phyloP scores from a whole-genome alignment of 2,329 filamentous ascomycete species.

The Aspergillus oerlinghausenensis region DNA sequence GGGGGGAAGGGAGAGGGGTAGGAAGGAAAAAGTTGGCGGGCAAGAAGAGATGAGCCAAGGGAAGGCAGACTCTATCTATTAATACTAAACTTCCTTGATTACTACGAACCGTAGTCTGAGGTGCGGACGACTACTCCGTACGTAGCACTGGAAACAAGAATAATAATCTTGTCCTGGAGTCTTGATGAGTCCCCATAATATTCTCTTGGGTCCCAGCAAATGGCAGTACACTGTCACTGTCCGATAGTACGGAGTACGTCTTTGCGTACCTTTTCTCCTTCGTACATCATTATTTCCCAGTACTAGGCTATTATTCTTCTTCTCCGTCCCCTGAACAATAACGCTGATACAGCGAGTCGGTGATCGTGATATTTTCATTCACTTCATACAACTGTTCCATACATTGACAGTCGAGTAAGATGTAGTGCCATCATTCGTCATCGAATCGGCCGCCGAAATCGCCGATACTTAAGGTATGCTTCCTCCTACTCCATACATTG shows the following conservation, averaged over 20 bases:
- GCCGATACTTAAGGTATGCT: too few relatives aligned
- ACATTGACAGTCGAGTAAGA: background rate
- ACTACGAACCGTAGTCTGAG: background rate
- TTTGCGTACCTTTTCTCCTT: background rate
- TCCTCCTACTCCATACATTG: background rate
- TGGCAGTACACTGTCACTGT: background rate
- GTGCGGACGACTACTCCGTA: background rate
- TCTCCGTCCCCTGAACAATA: background rate
- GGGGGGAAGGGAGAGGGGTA: conserved; percentile 1
- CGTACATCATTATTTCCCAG: background rate
- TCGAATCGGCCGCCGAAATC: background rate
- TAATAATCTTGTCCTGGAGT: background rate
- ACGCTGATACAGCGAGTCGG: background rate
- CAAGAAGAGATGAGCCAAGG: background rate
- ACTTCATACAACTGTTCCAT: background rate
- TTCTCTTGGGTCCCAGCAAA: background rate
- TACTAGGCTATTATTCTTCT: background rate
- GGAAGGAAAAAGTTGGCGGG: background rate
- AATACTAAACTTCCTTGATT: background rate
- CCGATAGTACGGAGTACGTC: background rate
- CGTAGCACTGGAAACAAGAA: background rate
- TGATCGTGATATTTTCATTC: background rate
- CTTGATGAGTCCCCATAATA: background rate
- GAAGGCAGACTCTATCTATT: background rate
- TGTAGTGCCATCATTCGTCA: background rate